phyloP scores from a whole-genome alignment of 2,329 filamentous ascomycete genomes.

The Dactylellina sp. region DNA sequence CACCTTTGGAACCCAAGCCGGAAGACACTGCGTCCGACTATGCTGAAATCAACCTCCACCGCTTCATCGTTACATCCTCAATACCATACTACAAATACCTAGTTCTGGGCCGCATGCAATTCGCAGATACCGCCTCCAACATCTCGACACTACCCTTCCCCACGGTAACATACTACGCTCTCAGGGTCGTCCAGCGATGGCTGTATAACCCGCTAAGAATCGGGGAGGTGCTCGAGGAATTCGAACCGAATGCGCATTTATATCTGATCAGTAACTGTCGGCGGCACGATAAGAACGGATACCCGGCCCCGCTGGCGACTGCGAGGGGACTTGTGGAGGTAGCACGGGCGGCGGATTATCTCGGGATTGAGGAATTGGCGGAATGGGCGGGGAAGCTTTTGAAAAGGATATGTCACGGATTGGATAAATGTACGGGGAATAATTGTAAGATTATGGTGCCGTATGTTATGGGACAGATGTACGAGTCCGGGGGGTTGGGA shows the following conservation, averaged over 20 bases:
- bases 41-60: constrained; percentile 38
- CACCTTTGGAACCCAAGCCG: neutral
- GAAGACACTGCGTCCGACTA: constrained; percentile 3
- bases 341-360: constrained; percentile 58
- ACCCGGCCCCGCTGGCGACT: constrained; percentile 30
- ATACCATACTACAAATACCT: constrained; percentile 55
- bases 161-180: constrained; percentile 35
- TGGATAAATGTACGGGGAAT: constrained; percentile 52
- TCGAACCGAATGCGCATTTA: constrained; percentile 27
- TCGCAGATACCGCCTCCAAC: constrained; percentile 35
- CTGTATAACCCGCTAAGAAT: constrained; percentile 43
- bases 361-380: constrained; percentile 52
- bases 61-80: constrained; percentile 27
- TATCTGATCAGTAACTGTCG: constrained; percentile 36
- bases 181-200: constrained; percentile 42
- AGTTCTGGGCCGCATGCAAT: constrained; percentile 6
- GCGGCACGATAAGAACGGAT: constrained; percentile 25
- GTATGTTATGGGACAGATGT: constrained; percentile 52
- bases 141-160: constrained; percentile 36
- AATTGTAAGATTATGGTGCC: constrained; percentile 57
- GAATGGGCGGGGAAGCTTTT: constrained; percentile 55
- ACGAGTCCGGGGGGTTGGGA: constrained; percentile 49
- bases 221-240: constrained; percentile 36
- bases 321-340: constrained; percentile 57
- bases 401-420: constrained; percentile 56